Percentiles rank a stretch among this genome's conserved stretches.
Conservation (phyloP, 805 yeast genomes). For the Scheffersomyces coipomensis region DNA sequence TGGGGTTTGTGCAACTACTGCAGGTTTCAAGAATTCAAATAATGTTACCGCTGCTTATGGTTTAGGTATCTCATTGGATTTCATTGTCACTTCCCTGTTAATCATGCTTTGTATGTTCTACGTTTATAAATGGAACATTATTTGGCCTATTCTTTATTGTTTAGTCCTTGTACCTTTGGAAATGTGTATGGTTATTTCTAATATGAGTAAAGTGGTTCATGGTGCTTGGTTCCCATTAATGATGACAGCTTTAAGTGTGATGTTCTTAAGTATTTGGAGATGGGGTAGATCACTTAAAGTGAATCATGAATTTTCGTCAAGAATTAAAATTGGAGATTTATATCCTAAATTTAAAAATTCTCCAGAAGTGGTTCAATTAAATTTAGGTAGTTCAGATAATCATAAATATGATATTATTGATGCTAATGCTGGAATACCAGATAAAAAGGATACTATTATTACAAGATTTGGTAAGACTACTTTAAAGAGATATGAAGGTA, state of each 20-base stretch:
- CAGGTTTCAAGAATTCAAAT: constrained; percentile 49
- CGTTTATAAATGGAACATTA: constrained; percentile 38
- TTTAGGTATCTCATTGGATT: constrained; percentile 57
- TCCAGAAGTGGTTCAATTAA: not conserved
- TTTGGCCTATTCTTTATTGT: constrained; percentile 32
- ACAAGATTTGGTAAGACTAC: constrained; percentile 18
- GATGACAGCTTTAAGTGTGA: constrained; percentile 37
- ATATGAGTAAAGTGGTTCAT: constrained; percentile 49
- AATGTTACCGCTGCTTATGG: constrained; percentile 61
- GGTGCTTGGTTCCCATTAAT: constrained; percentile 65
- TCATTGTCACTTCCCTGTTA: constrained; percentile 49
- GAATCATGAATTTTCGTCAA: constrained; percentile 8
- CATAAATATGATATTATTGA: not conserved
- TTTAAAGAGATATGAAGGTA: constrained; percentile 28
- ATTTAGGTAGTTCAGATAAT: constrained; percentile 5
- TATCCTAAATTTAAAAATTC: constrained; percentile 17
- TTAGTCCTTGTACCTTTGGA: constrained; percentile 48
- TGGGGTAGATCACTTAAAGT: constrained; percentile 37
- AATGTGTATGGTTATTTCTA: constrained; percentile 44
- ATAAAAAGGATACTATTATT: not conserved
- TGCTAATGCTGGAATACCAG: too few relatives aligned
- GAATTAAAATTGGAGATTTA: constrained; percentile 34
- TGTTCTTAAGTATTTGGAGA: constrained; percentile 46
- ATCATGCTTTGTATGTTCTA: constrained; percentile 44
- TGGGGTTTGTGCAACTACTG: constrained; percentile 49